Evolutionary conservation across 2,329 filamentous ascomycete genomes (phyloP).

Genomic region (Bimuria novae-zelandiae): DNA sequence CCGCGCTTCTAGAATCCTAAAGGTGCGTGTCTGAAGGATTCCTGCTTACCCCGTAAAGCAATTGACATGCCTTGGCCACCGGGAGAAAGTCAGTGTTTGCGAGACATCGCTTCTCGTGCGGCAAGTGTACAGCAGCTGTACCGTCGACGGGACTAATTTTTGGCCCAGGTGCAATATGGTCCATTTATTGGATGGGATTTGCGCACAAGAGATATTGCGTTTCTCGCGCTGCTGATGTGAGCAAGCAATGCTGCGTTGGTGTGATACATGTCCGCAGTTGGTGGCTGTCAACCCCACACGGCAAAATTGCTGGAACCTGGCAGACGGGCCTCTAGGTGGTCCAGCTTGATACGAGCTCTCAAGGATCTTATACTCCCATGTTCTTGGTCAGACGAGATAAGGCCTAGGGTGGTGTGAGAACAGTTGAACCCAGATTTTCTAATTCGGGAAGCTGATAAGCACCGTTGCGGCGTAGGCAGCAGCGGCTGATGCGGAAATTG

Average conservation of each 20-base stretch:
- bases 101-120: neutral
- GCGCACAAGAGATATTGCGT: constrained; percentile 14
- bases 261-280: constrained; percentile 14
- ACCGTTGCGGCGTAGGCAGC: constrained; percentile 18
- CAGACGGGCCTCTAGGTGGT: constrained; percentile 21
- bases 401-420: constrained; percentile 7
- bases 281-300: constrained; percentile 24
- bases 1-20: constrained; percentile 18
- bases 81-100: constrained; percentile 18
- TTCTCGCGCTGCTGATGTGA: constrained; percentile 19
- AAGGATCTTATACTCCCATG: constrained; percentile 16
- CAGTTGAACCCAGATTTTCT: constrained; percentile 11
- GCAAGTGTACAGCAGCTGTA: neutral
- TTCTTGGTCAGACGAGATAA: constrained; percentile 15
- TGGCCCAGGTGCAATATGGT: neutral
- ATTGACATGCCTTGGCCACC: constrained; percentile 22
- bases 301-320: constrained; percentile 27
- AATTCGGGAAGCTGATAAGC: constrained; percentile 24
- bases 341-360: constrained; percentile 15
- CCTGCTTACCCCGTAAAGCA: neutral
- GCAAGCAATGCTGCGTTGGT: constrained; percentile 7
- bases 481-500: constrained; percentile 12
- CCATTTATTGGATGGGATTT: constrained; percentile 9
- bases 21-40: constrained; percentile 1
- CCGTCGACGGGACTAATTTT: neutral